Base-by-base conservation (phyloP, 352 stramenopile species). In the Pythium angustatum region DNA sequence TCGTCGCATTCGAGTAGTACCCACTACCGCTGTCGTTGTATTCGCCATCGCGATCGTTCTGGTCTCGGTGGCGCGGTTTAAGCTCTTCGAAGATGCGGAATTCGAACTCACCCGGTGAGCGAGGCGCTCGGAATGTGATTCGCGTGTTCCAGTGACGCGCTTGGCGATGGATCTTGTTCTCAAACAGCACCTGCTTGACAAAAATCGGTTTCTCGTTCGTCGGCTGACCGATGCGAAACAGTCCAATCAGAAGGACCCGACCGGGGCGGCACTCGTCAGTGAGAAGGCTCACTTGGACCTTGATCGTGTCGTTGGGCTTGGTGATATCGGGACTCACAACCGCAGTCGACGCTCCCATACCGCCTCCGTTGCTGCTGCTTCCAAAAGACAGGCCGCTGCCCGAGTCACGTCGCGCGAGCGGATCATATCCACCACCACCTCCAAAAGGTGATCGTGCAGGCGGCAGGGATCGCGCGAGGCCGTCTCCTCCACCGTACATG, bases 131-230 rank as follows among this genome's bases (percentile, higher is more conserved):
- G 58, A 92, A 91, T 48, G 85, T 91, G 66, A 94, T 90, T n/a
- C 83, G 77, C 33, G 83, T 91, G 59, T 88, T 87, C 53, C 89
- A 70, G 50, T 69, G 82, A 5, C 78, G 64, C 47, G 85, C 85
- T 54, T 85, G 80, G 22, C 78, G 78, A 27, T 91, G 73, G 10
- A 88, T 59, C 45, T 88, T 90, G 73, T 86, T 86, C 63, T 94
- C 83, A 41, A 92, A 91, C 0, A 92, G 76, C 21, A 94, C 78
- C 51, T 91, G 83, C 62, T 91, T 91, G 38, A 94, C 79, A 40
- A 94, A 94, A 58, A 94, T 93, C 21, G 85, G 85, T 36, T 88
- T 88, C 60, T 92, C 81, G 51, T 91, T 91, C 8, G 80, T 84
- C 19, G 75, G 70, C 27, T 93, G 85, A n/a, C 81, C 79, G 6